Base-by-base conservation (phyloP, 2,329 filamentous ascomycete genomes). In the Botrytis pseudocinerea region DNA sequence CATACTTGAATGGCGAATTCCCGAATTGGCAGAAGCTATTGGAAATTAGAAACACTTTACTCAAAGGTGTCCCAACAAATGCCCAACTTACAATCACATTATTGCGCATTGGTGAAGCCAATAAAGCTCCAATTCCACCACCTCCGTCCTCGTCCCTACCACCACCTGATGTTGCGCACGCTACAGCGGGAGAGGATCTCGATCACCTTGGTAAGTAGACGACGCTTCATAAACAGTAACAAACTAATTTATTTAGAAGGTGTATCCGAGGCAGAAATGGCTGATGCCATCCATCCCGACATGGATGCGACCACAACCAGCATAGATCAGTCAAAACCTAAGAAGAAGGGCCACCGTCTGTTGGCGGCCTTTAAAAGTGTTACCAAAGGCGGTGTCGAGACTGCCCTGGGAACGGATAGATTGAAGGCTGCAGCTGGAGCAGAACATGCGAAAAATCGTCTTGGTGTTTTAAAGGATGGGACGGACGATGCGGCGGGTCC, bases 1-100 rank as follows among this genome's bases (percentile, higher is more conserved):
- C 82, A 20, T 87, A 88, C 76, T 82, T 93, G 42, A 91, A 93
- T 80, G 83, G 82, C 22, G 85, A 85, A 75, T 87, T 90, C 76
- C 93, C 93, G 0, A 84, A 90, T 76, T 96, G 93, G 93, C 86
- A 93, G 78, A 92, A 91, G 77, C 84, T 93, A 10, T 84, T 95
- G 25, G 90, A 94, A 78, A 82, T 94, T 18, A 87, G 91, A 74
- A 94, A 94, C 80, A 93, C 92, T 0, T 80, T 96, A 1, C 88
- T 97, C 69, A 93, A 92, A 79, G 93, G 93, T 3, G 90, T 96
- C 0, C 94, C 94, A 0, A 97, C 93, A 2, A 96, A 97, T 79
- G 93, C 93, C 5, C 94, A 97, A 79, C 87, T 97, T 28, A 90
- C 93, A 0, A 84, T 97, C 42, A 97, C 93, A 0, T 86, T 97